A percentile compares a stretch with the other conserved stretches of the same genome.
phyloP scores from a whole-genome alignment of 495 filamentous ascomycete genomes.

The Talaromyces liani region DNA sequence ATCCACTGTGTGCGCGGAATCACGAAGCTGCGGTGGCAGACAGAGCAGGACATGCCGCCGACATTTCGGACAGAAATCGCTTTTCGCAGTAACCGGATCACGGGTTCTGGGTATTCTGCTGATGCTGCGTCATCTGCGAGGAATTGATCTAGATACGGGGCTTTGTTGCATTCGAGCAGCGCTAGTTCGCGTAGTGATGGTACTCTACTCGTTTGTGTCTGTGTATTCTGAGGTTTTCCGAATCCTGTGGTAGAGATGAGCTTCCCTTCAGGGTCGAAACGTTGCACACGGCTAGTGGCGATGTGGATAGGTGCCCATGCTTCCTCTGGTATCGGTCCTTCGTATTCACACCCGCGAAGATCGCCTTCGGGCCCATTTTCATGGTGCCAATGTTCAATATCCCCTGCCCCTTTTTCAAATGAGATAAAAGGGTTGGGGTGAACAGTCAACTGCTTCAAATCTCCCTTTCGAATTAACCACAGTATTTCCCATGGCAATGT shows the following conservation, averaged over 20 bases:
- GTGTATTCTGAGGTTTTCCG: not conserved
- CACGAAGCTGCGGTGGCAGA: conserved; percentile 51
- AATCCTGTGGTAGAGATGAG: conserved; percentile 12
- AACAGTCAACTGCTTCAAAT: conserved; percentile 36
- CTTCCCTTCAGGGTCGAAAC: conserved; percentile 39
- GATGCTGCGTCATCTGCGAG: conserved; percentile 26
- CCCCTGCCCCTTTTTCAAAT: conserved; percentile 21
- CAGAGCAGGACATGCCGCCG: conserved; percentile 51
- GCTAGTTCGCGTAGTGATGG: conserved; percentile 54
- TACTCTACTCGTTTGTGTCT: conserved; percentile 15
- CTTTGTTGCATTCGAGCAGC: conserved; percentile 39
- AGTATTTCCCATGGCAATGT: conserved; percentile 68
- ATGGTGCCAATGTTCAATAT: conserved; percentile 30
- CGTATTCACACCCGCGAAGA: conserved; percentile 19
- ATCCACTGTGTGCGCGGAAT: conserved; percentile 61
- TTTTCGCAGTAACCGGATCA: conserved; percentile 31
- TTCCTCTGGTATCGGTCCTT: conserved; percentile 24
- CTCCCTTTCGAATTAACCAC: conserved; percentile 42
- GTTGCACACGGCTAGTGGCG: conserved; percentile 34
- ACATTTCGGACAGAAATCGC: conserved; percentile 36
- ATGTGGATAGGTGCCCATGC: conserved; percentile 36
- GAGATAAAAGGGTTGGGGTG: conserved; percentile 41
- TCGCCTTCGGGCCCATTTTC: not conserved
- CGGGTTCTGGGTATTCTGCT: conserved; percentile 30
- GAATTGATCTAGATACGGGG: conserved; percentile 35